These are phyloP conservation scores for Monosporozyma aquatica DNA, from an alignment of 805 yeast species.

Conservation along the genomic window DNA sequence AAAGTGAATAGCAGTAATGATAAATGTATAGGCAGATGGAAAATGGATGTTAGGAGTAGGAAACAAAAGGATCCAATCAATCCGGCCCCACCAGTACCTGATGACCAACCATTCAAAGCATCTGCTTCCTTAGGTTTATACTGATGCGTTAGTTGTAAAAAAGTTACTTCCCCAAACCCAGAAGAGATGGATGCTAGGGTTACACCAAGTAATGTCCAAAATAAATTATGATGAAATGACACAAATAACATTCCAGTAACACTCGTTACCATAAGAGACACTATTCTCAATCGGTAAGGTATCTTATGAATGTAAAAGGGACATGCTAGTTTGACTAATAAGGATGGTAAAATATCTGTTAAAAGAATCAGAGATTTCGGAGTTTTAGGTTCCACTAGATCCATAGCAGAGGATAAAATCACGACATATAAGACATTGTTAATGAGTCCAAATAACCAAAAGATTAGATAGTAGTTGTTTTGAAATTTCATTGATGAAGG, in stretches of 20 bases:
- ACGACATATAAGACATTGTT: slow-evolving; percentile 89
- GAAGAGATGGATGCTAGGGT: slow-evolving; percentile 73
- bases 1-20: slow-evolving; percentile 51
- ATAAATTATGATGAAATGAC: slow-evolving; percentile 19
- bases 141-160: slow-evolving; percentile 79
- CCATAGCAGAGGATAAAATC: slow-evolving; percentile 85
- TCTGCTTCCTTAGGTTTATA: slow-evolving; percentile 25
- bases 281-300: slow-evolving; percentile 49
- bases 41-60: slow-evolving; percentile 61
- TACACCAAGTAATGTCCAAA: slow-evolving; percentile 53
- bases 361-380: slow-evolving; percentile 82
- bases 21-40: slow-evolving; percentile 44
- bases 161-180: slow-evolving; percentile 87
- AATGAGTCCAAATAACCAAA: slow-evolving; percentile 77
- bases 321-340: slow-evolving; percentile 57
- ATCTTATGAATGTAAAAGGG: slow-evolving; percentile 71
- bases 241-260: slow-evolving; percentile 67
- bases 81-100: slow-evolving; percentile 97
- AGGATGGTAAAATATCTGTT: slow-evolving; percentile 82
- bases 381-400: slow-evolving; percentile 69
- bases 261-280: slow-evolving; percentile 48
- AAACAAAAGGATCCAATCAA: slow-evolving; percentile 69
- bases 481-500: neutral
- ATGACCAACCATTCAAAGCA: slow-evolving; percentile 76
- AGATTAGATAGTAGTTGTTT: slow-evolving; percentile 38